Evolutionary conservation across 2,329 filamentous ascomycete species (phyloP).

Genomic region (Hypomyces rosellus): DNA sequence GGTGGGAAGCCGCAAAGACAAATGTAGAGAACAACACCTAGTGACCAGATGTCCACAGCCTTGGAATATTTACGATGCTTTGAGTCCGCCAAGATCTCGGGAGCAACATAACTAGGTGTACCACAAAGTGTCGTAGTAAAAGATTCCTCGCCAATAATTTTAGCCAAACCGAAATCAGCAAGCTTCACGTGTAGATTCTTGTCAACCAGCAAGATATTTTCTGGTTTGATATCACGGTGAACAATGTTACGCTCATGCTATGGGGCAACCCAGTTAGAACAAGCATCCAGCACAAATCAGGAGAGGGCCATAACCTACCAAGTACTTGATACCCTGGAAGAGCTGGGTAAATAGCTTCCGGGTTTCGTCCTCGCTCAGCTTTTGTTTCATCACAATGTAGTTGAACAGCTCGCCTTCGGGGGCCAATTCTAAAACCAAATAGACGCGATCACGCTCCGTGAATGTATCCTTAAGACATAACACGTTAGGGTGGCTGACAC

Average conservation of each 20-base stretch:
- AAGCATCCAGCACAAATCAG: not conserved
- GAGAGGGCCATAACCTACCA: constrained; percentile 55
- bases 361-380: constrained; percentile 75
- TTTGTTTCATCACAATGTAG: constrained; percentile 84
- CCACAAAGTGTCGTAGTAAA: constrained; percentile 96
- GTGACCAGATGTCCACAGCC: constrained; percentile 92
- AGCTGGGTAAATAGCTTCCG: constrained; percentile 85
- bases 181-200: constrained; percentile 82
- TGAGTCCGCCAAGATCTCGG: constrained; percentile 82
- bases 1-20: constrained; percentile 95
- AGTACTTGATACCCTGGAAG: constrained; percentile 89
- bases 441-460: constrained; percentile 83
- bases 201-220: constrained; percentile 88
- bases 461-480: constrained; percentile 93
- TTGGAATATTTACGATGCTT: constrained; percentile 85
- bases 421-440: constrained; percentile 84
- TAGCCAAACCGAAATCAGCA: constrained; percentile 93
- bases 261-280: not conserved
- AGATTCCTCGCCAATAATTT: constrained; percentile 97
- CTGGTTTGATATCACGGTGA: constrained; percentile 94
- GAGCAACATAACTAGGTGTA: constrained; percentile 95
- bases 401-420: constrained; percentile 95
- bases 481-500: constrained; percentile 90
- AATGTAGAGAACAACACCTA: constrained; percentile 97
- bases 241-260: constrained; percentile 97